Evolutionary conservation across 768 basidiomycete species (phyloP), one percentile per base, ranked within the genome.

Genomic region (Suillus tomentosus): DNA sequence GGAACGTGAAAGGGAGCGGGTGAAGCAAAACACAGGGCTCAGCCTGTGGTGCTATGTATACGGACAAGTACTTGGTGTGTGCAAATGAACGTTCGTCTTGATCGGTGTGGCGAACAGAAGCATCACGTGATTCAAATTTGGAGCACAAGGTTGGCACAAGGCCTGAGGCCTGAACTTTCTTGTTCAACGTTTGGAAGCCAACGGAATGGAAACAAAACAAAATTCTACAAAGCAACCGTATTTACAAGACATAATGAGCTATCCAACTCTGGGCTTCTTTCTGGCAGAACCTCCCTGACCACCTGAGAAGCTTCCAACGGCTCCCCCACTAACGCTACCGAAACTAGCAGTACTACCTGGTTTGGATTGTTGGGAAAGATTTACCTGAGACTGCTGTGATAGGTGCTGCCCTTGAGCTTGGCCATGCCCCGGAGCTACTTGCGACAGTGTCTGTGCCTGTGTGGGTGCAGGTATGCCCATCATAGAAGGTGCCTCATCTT

Each of bases 401-500:
- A 73, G 39, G 68, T 72, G 74, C 10, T 77, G 74, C 19, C 82
- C 84, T 53, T 85, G 85, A 1, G 82, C 79, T 62, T 85, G 83
- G 34, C 77, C 73, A 40, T 79, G 79, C 19, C 71, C 84, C 56
- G 84, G 86, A 6, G 81, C 75, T 27, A 74, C 74, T 62, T 77
- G 80, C 0, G 79, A 76, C 57, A 77, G 82, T 7, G 78, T 79
- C 39, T 79, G 80, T 37, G 76, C 71, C 64, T 76, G 76, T 19
- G 82, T 82, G 59, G 81, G 82, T 3, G 75, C 78, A 22, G 86
- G 85, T 22, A 85, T 73, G 31, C 88, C 88, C 78, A 93, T 86
- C 91, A 93, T 92, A 0, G 90, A 91, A 0, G 92, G 91, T 7
- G 91, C 92, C 45, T 98, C 95, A 72, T 98, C 96, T 71, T 94